Base-by-base conservation (phyloP, 257 asterid genomes). In the Cynanchum wilfordii region DNA sequence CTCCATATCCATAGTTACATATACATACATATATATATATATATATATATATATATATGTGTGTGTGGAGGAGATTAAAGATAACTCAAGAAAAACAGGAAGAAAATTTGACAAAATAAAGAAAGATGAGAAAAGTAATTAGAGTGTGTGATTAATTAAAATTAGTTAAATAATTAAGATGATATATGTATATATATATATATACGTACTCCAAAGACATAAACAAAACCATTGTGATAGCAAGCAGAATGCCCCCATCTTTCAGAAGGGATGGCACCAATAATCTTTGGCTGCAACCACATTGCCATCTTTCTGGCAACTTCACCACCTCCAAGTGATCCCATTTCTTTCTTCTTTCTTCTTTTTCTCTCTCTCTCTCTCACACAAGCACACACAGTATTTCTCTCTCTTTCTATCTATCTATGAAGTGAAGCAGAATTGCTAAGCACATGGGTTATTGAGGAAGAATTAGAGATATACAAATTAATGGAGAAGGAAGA, bases 211-310 rank as follows among this genome's bases (percentile, higher is more conserved):
- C 98, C 98, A 79, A 89, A 91, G 19, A 94, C 78, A 86, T 91
- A 94, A 63, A 91, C 77, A 5, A 80, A 84, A 7, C 95, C 96
- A 81, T 88, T 86, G 82, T 80, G 88, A 82, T 79, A 88, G 84
- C 93, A 91, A 66, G 98, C 81, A 68, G 98, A 91, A 82, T 94
- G 97, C 58, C 98, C 98, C 98, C 98, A 94, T 89, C 98, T 91
- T 82, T 91, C 93, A 77, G 93, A 88, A 86, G 96, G 97, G 75
- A 77, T 81, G 64, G 86, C 79, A 49, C 96, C 97, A 79, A 78
- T 70, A 64, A 89, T 83, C 79, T 86, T 89, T 38, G 97, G 98
- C 77, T 78, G 83, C 38, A 84, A 49, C 97, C 90, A 87, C 96
- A 89, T 86, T 86, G 95, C 86, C 74, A 83, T 88, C 76, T 82